These are phyloP conservation scores for Marchantia polymorpha DNA, from an alignment of 225 moss, liverwort and hornwort species.

Conservation along the genomic window DNA sequence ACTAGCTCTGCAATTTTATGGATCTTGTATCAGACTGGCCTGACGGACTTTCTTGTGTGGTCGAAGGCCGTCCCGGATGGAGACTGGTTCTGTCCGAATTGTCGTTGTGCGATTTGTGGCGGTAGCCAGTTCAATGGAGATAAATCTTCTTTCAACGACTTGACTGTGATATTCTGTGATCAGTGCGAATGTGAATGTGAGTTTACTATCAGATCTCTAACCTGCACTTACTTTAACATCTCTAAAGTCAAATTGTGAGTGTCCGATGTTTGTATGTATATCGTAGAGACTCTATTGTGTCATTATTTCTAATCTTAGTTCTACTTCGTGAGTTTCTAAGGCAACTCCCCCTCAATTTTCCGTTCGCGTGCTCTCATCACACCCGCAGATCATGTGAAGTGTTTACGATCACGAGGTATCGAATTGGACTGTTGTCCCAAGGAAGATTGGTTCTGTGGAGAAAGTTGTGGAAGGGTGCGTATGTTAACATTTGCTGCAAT, in stretches of 20 bases:
- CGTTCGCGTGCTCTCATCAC: neutral
- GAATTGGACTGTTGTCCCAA: slow-evolving; percentile 60
- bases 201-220: slow-evolving; percentile 12
- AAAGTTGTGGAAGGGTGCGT: slow-evolving; percentile 67
- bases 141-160: slow-evolving; percentile 59
- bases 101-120: slow-evolving; percentile 86
- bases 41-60: neutral
- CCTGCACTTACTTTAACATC: neutral
- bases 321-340: neutral
- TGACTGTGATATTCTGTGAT: slow-evolving; percentile 76
- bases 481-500: neutral
- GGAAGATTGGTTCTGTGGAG: slow-evolving; percentile 78
- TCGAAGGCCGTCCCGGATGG: slow-evolving; percentile 69
- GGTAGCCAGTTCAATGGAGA: slow-evolving; percentile 74
- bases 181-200: slow-evolving; percentile 97
- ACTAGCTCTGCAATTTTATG: neutral
- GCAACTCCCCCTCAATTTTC: neutral
- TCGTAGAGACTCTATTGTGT: neutral
- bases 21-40: neutral
- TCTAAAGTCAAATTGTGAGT: neutral
- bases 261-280: neutral
- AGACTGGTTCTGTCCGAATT: slow-evolving; percentile 96
- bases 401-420: slow-evolving; percentile 66
- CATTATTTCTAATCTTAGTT: neutral
- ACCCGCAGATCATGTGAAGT: slow-evolving; percentile 82